Conservation (phyloP, 1,284 basidiomycete species). For the Pholiota adiposa region DNA sequence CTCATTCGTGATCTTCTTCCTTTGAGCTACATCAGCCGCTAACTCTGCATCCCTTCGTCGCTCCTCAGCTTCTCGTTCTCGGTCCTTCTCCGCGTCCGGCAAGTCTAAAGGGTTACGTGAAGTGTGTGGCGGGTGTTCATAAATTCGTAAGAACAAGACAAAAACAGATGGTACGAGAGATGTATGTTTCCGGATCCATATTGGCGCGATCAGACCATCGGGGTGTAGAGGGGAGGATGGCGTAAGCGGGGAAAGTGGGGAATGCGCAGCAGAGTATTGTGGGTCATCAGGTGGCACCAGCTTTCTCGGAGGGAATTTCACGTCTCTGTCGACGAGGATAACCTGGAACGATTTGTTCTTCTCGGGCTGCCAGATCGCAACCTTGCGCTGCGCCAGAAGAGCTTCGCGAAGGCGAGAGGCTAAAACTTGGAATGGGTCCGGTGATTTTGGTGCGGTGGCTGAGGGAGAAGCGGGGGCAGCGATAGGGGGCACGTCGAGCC, state of each 20-base stretch:
- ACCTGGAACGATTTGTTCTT: slow-evolving; percentile 79
- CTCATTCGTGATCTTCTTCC: slow-evolving; percentile 82
- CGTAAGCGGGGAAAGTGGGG: slow-evolving; percentile 89
- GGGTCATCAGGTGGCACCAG: slow-evolving; percentile 61
- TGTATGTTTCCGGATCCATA: slow-evolving; percentile 96
- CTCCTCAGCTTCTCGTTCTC: slow-evolving; percentile 69
- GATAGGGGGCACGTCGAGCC: slow-evolving; percentile 55
- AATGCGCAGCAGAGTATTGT: slow-evolving; percentile 64
- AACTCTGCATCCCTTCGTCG: slow-evolving; percentile 75
- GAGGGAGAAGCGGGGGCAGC: slow-evolving; percentile 22
- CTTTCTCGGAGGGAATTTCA: slow-evolving; percentile 89
- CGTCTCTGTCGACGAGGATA: slow-evolving; percentile 79
- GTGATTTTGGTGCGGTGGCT: slow-evolving; percentile 33
- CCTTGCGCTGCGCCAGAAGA: slow-evolving; percentile 62
- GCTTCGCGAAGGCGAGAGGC: slow-evolving; percentile 63
- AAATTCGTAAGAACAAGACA: slow-evolving; percentile 86
- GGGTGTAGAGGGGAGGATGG: slow-evolving; percentile 89
- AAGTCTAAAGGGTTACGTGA: slow-evolving; percentile 56
- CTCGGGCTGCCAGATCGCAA: slow-evolving; percentile 67
- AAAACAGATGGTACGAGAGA: slow-evolving; percentile 91
- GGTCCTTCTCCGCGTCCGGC: slow-evolving; percentile 53
- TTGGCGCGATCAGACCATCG: slow-evolving; percentile 94
- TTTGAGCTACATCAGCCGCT: slow-evolving; percentile 74
- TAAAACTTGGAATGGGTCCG: slow-evolving; percentile 65
- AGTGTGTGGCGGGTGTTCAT: slow-evolving; percentile 56